Percentiles rank a stretch among this genome's conserved stretches.
These are phyloP conservation scores for Kandelia obovata DNA, from an alignment of 345 rosid genomes.

Conservation along the genomic window DNA sequence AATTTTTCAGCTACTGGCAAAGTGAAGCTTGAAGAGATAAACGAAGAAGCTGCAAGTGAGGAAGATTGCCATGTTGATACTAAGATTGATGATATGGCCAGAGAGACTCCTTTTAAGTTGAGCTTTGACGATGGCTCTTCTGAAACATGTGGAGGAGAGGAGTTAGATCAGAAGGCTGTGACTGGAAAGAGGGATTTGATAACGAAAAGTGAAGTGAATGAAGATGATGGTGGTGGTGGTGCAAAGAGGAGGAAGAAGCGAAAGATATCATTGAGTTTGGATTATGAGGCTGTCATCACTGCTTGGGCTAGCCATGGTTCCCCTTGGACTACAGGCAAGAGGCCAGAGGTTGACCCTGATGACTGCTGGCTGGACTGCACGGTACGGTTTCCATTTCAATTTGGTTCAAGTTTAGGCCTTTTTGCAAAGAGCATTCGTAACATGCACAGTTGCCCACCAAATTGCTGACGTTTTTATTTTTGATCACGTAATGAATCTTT, in stretches of 20 bases:
- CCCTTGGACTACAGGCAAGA: slow-evolving; percentile 70
- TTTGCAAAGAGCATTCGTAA: too few relatives aligned
- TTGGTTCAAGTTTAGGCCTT: too few relatives aligned
- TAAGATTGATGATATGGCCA: slow-evolving; percentile 31
- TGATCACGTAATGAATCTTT: too few relatives aligned
- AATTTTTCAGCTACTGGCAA: slow-evolving; percentile 13
- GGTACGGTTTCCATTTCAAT: slow-evolving; percentile 32
- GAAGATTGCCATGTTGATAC: slow-evolving; percentile 15
- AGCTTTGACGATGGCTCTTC: slow-evolving; percentile 64
- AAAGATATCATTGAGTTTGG: slow-evolving; percentile 47
- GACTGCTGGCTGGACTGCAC: slow-evolving; percentile 44
- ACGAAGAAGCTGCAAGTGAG: slow-evolving; percentile 11
- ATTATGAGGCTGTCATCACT: slow-evolving; percentile 63
- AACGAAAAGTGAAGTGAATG: background rate
- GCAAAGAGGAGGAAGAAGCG: slow-evolving; percentile 37
- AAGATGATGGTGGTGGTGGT: slow-evolving; percentile 19
- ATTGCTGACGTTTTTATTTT: too few relatives aligned
- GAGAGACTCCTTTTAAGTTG: slow-evolving; percentile 55
- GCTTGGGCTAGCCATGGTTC: slow-evolving; percentile 69
- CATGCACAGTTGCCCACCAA: too few relatives aligned
- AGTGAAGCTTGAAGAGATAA: slow-evolving; percentile 44
- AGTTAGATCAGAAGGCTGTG: slow-evolving; percentile 43
- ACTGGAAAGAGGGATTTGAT: slow-evolving; percentile 15
- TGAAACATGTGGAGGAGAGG: slow-evolving; percentile 42
- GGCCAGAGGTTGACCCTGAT: slow-evolving; percentile 55